These are phyloP conservation scores for Filobasidium wieringae DNA, from an alignment of 768 basidiomycete species.

Conservation along the genomic window DNA sequence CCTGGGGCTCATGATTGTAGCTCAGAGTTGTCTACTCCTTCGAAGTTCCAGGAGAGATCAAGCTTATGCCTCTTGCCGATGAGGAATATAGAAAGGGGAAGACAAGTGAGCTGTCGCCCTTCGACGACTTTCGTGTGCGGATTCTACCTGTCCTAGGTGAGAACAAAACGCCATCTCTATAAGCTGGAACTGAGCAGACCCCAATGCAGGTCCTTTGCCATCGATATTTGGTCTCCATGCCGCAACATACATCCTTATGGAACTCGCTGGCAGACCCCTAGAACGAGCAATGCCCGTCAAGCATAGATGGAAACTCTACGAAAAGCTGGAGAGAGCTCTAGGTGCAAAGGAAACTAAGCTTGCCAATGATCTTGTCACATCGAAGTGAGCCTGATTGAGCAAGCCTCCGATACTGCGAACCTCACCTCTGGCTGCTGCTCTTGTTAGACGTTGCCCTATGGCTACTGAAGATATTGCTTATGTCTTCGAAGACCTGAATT, in stretches of 20 bases:
- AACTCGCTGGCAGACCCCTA: constrained; percentile 72
- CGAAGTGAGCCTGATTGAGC: constrained; percentile 28
- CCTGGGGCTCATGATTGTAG: constrained; percentile 41
- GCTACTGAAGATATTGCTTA: constrained; percentile 71
- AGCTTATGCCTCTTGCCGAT: constrained; percentile 76
- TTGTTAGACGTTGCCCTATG: constrained; percentile 50
- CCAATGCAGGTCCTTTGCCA: constrained; percentile 67
- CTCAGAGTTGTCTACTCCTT: constrained; percentile 89
- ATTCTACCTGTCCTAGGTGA: constrained; percentile 81
- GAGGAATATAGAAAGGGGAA: constrained; percentile 83
- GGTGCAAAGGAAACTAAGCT: constrained; percentile 60
- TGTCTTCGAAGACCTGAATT: constrained; percentile 75
- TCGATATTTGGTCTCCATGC: constrained; percentile 83
- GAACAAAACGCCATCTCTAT: constrained; percentile 22
- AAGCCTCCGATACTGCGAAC: background rate
- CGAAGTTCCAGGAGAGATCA: constrained; percentile 78
- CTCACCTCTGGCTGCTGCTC: background rate
- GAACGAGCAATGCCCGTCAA: constrained; percentile 74
- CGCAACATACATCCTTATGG: constrained; percentile 77
- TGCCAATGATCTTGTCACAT: constrained; percentile 50
- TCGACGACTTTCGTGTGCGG: constrained; percentile 86
- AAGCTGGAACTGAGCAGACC: background rate
- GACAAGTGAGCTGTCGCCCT: constrained; percentile 75
- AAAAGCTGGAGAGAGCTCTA: constrained; percentile 65
- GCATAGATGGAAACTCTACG: constrained; percentile 70